These are phyloP conservation scores for Mallotus repandus DNA, from an alignment of 441 rosid species.

Conservation along the genomic window DNA sequence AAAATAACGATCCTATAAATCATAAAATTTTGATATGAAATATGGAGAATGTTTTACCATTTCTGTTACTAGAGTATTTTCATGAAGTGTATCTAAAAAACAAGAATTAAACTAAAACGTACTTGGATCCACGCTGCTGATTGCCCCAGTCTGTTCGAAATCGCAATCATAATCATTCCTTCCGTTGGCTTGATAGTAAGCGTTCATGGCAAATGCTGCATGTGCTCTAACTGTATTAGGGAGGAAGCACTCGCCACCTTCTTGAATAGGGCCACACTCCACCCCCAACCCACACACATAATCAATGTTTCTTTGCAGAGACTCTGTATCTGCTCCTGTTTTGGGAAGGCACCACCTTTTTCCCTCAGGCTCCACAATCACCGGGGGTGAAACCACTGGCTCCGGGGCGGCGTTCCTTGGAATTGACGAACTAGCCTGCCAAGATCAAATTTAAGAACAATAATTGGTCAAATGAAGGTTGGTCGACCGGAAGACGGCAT, in stretches of 20 bases:
- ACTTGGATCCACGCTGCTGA: slow-evolving; percentile 45
- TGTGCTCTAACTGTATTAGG: slow-evolving; percentile 67
- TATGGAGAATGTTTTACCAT: too few species aligned
- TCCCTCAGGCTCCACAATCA: slow-evolving; percentile 19
- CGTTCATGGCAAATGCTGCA: slow-evolving; percentile 68
- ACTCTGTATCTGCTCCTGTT: slow-evolving; percentile 44
- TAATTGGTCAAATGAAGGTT: background rate
- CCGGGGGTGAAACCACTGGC: slow-evolving; percentile 18
- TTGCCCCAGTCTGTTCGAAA: slow-evolving; percentile 51
- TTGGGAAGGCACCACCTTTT: slow-evolving; percentile 56
- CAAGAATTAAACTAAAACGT: background rate
- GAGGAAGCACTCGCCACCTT: slow-evolving; percentile 47
- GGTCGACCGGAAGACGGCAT: background rate
- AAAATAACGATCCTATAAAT: background rate
- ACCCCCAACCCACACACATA: slow-evolving; percentile 60
- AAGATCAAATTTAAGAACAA: slow-evolving; percentile 6
- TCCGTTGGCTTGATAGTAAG: slow-evolving; percentile 53
- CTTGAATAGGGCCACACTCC: slow-evolving; percentile 43
- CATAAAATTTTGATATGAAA: background rate
- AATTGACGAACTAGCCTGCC: slow-evolving; percentile 51
- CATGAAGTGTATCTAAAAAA: too few species aligned
- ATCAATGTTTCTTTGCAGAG: slow-evolving; percentile 64
- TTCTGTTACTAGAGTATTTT: too few species aligned
- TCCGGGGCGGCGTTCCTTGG: slow-evolving; percentile 38
- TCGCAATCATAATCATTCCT: slow-evolving; percentile 47